Conservation (phyloP, 441 rosid species). For the Erodium texanum region DNA sequence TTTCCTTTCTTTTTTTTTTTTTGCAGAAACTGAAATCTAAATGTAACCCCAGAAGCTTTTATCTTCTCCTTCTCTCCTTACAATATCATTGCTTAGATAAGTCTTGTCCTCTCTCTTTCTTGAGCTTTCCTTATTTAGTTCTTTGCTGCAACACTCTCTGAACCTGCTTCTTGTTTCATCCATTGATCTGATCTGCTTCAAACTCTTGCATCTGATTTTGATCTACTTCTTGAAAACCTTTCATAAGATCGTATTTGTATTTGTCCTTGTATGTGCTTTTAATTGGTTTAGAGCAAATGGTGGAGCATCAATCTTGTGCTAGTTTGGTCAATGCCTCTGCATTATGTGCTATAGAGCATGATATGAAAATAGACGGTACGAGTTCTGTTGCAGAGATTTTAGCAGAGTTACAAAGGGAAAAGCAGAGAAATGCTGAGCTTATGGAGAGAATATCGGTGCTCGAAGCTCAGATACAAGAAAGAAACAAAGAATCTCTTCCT, state of each 20-base stretch:
- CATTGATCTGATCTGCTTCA: too few species aligned
- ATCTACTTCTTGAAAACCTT: not conserved
- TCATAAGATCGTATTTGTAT: not conserved
- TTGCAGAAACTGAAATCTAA: slow-evolving; percentile 18
- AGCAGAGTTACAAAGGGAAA: slow-evolving; percentile 41
- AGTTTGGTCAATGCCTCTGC: slow-evolving; percentile 40
- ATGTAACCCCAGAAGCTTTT: slow-evolving; percentile 9
- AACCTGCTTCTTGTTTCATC: not conserved
- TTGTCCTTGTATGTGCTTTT: not conserved
- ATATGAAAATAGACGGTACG: slow-evolving; percentile 27
- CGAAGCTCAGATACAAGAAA: slow-evolving; percentile 39
- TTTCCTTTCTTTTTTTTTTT: slow-evolving; percentile 27
- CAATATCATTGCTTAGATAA: slow-evolving; percentile 1
- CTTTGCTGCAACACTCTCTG: slow-evolving; percentile 6
- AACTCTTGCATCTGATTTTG: too few species aligned
- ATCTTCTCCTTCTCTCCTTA: slow-evolving; percentile 6
- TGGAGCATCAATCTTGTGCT: slow-evolving; percentile 37
- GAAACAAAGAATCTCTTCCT: slow-evolving; percentile 21
- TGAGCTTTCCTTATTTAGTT: slow-evolving; percentile 10
- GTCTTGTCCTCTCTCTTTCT: slow-evolving; percentile 2
- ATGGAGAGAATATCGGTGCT: slow-evolving; percentile 44
- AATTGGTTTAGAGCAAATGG: slow-evolving; percentile 24
- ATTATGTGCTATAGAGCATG: slow-evolving; percentile 37
- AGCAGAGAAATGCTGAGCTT: slow-evolving; percentile 40
- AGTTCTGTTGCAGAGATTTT: slow-evolving; percentile 32